Percentiles rank a stretch among this genome's conserved stretches.
Conservation (phyloP, 192 early-diverging fungal species). For the Entomortierella lignicola region DNA sequence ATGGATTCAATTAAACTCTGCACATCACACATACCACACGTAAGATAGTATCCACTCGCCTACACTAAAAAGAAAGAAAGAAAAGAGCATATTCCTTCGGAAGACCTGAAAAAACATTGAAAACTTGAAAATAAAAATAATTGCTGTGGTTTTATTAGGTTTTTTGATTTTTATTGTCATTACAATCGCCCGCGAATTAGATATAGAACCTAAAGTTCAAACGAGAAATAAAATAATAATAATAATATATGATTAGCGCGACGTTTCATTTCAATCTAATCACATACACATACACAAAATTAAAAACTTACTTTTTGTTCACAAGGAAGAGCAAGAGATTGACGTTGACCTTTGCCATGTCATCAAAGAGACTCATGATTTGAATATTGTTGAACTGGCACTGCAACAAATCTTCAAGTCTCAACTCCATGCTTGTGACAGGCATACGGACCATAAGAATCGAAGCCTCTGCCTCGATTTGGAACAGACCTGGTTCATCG, state of each 20-base stretch:
- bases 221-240: not conserved
- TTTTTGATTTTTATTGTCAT: not conserved
- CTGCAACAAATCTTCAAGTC: slow-evolving; percentile 94
- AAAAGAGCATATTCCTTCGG: not conserved
- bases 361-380: slow-evolving; percentile 92
- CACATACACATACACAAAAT: not conserved
- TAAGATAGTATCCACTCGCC: too few species aligned
- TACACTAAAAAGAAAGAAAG: not conserved
- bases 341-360: slow-evolving; percentile 93
- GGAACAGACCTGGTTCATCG: slow-evolving; percentile 91
- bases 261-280: too few species aligned
- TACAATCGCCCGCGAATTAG: not conserved
- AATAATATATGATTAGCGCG: too few species aligned
- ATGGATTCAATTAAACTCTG: slow-evolving; percentile 45
- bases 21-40: too few species aligned
- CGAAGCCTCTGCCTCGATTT: slow-evolving; percentile 87
- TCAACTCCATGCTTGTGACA: slow-evolving; percentile 80
- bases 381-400: slow-evolving; percentile 93
- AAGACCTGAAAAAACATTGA: too few species aligned
- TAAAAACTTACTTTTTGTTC: slow-evolving; percentile 89
- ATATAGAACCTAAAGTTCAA: not conserved
- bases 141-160: not conserved
- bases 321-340: slow-evolving; percentile 95
- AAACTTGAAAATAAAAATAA: too few species aligned
- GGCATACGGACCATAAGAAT: slow-evolving; percentile 77